These are phyloP conservation scores for Candida silvatica DNA, from an alignment of 805 yeast genomes.

Conservation along the genomic window DNA sequence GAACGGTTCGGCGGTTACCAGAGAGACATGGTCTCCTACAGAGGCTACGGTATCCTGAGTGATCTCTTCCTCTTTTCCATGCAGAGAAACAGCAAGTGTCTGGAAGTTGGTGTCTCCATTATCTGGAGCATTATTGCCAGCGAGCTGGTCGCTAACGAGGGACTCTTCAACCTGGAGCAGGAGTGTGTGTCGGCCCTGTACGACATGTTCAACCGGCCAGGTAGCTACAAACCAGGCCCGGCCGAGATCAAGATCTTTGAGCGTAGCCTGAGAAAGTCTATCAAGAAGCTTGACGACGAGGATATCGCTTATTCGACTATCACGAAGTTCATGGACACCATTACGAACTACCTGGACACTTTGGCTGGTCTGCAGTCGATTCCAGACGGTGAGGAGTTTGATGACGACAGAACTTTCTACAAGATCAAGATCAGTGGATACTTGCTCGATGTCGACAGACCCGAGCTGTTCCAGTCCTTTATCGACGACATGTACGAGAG, in stretches of 20 bases:
- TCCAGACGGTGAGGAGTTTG: slow-evolving; percentile 77
- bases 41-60: slow-evolving; percentile 40
- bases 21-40: slow-evolving; percentile 3
- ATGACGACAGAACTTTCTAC: slow-evolving; percentile 79
- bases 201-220: slow-evolving; percentile 39
- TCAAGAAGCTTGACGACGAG: slow-evolving; percentile 48
- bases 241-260: slow-evolving; percentile 48
- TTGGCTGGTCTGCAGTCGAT: slow-evolving; percentile 62
- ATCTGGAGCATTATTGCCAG: slow-evolving; percentile 67
- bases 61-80: slow-evolving; percentile 61
- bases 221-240: slow-evolving; percentile 40
- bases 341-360: slow-evolving; percentile 54
- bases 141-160: slow-evolving; percentile 43
- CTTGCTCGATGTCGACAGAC: slow-evolving; percentile 68
- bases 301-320: slow-evolving; percentile 52
- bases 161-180: slow-evolving; percentile 47
- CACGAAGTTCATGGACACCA: slow-evolving; percentile 39
- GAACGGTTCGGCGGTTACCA: slow-evolving; percentile 64
- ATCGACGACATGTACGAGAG: slow-evolving; percentile 65
- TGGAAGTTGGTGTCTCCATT: slow-evolving; percentile 52
- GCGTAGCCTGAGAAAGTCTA: slow-evolving; percentile 33
- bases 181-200: slow-evolving; percentile 58
- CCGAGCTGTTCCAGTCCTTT: slow-evolving; percentile 74
- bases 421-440: slow-evolving; percentile 68
- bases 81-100: slow-evolving; percentile 56